Percentiles rank a stretch among this genome's conserved stretches.
phyloP scores from a whole-genome alignment of 495 filamentous ascomycete species.

The Talaromyces nanjingensis region DNA sequence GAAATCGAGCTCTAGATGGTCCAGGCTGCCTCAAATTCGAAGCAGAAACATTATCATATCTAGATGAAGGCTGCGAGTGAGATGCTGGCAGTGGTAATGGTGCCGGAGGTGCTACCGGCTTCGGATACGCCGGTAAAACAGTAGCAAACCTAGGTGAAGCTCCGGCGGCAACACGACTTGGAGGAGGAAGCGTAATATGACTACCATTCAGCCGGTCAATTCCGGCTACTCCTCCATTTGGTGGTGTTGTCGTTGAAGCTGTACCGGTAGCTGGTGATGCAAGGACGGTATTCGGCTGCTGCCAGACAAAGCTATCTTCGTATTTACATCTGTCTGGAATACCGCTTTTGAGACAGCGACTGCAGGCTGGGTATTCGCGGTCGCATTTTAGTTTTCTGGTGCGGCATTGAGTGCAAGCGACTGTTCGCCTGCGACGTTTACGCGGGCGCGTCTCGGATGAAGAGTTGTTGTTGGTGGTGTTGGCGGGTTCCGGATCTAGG shows the following conservation, averaged over 20 bases:
- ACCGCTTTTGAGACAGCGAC: constrained; percentile 52
- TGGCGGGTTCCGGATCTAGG: neutral
- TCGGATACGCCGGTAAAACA: neutral
- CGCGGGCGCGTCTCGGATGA: constrained; percentile 20
- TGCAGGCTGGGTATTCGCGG: constrained; percentile 55
- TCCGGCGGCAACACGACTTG: neutral
- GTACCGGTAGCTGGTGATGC: neutral
- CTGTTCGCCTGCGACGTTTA: constrained; percentile 35
- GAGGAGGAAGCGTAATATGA: constrained; percentile 5
- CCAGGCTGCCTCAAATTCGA: constrained; percentile 2
- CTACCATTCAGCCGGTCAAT: neutral
- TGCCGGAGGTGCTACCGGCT: neutral
- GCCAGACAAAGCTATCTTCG: constrained; percentile 43
- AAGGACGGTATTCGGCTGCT: constrained; percentile 32
- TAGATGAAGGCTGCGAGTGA: neutral
- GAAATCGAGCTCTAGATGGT: constrained; percentile 18
- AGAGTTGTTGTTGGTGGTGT: neutral
- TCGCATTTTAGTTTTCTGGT: constrained; percentile 66
- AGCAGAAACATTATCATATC: neutral
- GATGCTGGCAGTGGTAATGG: neutral
- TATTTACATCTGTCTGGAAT: constrained; percentile 35
- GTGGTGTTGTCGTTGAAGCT: neutral
- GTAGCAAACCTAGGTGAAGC: neutral
- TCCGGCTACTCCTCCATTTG: neutral
- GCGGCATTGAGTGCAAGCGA: constrained; percentile 49